These are phyloP conservation scores for Mortierella sp. DNA, from an alignment of 371 early-diverging fungal genomes.

Conservation along the genomic window DNA sequence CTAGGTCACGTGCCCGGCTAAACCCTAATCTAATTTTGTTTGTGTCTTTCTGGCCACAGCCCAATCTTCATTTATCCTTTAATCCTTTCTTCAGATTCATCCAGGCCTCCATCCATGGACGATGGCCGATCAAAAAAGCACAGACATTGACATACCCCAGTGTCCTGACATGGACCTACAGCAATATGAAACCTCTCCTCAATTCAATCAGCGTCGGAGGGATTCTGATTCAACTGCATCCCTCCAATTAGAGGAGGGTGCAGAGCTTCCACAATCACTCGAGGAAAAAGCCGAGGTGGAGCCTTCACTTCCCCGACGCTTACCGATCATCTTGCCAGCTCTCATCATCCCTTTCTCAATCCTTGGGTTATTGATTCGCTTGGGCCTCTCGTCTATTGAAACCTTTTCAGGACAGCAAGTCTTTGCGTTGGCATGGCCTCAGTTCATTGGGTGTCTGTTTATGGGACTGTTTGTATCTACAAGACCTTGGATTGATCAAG, in stretches of 20 bases:
- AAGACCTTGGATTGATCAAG: conserved; percentile 39
- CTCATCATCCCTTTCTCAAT: conserved; percentile 73
- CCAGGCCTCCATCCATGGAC: not conserved
- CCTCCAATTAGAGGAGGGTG: conserved; percentile 8
- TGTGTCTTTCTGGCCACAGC: too few relatives aligned
- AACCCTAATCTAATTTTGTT: too few relatives aligned
- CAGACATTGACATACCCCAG: not conserved
- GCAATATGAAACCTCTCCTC: not conserved
- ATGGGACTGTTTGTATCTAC: conserved; percentile 65
- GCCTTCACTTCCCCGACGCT: not conserved
- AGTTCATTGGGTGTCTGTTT: conserved; percentile 79
- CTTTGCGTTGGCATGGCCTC: conserved; percentile 74
- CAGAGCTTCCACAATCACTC: not conserved
- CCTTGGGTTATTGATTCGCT: conserved; percentile 73
- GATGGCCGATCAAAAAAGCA: not conserved
- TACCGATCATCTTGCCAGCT: conserved; percentile 25
- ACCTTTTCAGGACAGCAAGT: conserved; percentile 72
- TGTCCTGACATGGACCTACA: not conserved
- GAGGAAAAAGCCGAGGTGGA: not conserved
- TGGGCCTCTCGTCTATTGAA: conserved; percentile 67
- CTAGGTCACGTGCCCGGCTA: too few relatives aligned
- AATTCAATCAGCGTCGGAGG: not conserved
- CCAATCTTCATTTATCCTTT: too few relatives aligned
- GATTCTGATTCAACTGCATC: not conserved
- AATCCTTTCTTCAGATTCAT: not conserved